Base-by-base conservation (phyloP, 345 rosid species). In the Aegle marmelos region DNA sequence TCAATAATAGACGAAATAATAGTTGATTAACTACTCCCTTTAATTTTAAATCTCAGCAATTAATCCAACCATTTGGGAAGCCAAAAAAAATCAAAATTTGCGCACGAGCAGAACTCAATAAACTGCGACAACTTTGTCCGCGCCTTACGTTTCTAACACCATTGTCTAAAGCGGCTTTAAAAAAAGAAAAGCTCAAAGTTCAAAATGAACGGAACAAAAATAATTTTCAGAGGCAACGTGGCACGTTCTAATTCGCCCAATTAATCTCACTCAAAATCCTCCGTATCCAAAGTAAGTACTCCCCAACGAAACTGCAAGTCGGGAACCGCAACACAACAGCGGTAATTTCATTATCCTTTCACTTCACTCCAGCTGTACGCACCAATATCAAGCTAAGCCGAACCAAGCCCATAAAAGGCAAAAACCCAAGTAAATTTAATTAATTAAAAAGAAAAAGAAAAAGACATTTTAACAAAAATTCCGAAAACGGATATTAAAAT, bases 391-490 rank as follows among this genome's bases (percentile, higher is more conserved):
- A 72, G 25, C 68, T 71, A n/a, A 34, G 66, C 34, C 9, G 1
- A 25, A 6, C 56, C 50, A 25, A 60, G 7, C 33, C 3, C 19
- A 31, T 17, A 19, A 31, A 28, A 17, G 9, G 5, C 4, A 19
- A 30, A 30, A 30, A 7, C 1, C 21, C 21, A 68, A 30, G 19
- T 7, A 28, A 27, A 50, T 25, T 28, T 6, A 31, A 54, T 19
- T 2, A n/a, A n/a, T n/a, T 36, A 36, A 36, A 1, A 34, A 72
- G 36, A 33, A 48, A 30, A 64, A 53, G 54, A 65, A 75, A 75
- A 22, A 16, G 78, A 65, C 72, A 4, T 2, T 24, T 54, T n/a
- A 54, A 76, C 79, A 66, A 65, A 64, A 63, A 64, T 75, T 53
- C 19, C 7, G 39, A 27, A 19, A 19, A 21, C 2, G 9, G n/a